Evolutionary conservation across 2,329 filamentous ascomycete species (phyloP).

Genomic region (Didymella exigua): DNA sequence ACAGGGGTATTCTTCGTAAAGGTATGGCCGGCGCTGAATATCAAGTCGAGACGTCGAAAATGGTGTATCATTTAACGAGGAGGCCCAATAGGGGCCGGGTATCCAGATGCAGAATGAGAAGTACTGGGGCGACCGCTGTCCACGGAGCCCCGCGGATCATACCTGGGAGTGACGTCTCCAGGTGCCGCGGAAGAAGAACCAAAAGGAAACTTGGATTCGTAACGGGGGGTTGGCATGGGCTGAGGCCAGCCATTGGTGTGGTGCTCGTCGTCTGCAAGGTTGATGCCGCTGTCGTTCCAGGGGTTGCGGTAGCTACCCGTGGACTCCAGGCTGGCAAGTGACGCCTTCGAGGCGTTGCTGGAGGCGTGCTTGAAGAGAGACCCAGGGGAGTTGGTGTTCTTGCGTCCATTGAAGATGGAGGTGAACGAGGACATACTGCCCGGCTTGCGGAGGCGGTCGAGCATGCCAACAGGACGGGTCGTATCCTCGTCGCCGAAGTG

Average conservation of each 20-base stretch:
- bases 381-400: constrained; percentile 79
- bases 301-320: constrained; percentile 95
- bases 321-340: constrained; percentile 93
- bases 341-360: constrained; percentile 92
- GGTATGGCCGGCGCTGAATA: constrained; percentile 42
- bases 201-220: constrained; percentile 69
- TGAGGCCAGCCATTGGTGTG: constrained; percentile 47
- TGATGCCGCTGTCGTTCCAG: constrained; percentile 97
- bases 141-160: constrained; percentile 81
- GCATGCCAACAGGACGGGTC: constrained; percentile 62
- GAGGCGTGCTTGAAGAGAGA: constrained; percentile 87
- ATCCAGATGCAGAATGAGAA: constrained; percentile 97
- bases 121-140: constrained; percentile 92
- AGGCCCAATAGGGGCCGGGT: constrained; percentile 89
- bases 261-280: constrained; percentile 82
- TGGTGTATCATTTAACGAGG: constrained; percentile 71
- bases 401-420: constrained; percentile 93
- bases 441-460: constrained; percentile 92
- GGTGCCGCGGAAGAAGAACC: constrained; percentile 59
- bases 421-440: constrained; percentile 93
- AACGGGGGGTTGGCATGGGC: constrained; percentile 46
- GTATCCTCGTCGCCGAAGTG: constrained; percentile 85
- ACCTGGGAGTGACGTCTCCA: constrained; percentile 83
- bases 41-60: constrained; percentile 37
- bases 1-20: constrained; percentile 45